A percentile compares a stretch with the other conserved stretches of the same genome.
Conservation (phyloP, 2,329 filamentous ascomycete genomes). For the Penicillium sp. region DNA sequence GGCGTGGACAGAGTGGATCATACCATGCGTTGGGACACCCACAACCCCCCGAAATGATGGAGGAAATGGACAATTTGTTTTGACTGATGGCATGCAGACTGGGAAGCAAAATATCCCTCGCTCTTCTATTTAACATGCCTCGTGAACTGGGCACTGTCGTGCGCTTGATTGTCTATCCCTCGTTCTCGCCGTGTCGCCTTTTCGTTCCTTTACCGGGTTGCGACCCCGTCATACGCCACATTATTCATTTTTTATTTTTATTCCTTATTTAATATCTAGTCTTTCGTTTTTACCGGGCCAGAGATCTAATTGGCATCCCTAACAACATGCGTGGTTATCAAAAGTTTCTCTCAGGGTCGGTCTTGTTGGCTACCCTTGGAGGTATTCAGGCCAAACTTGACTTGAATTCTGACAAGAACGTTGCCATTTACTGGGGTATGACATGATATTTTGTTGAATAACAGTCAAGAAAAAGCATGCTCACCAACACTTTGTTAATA, state of each 20-base stretch:
- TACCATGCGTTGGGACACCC: constrained; percentile 25
- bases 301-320: neutral
- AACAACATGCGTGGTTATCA: constrained; percentile 37
- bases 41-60: constrained; percentile 17
- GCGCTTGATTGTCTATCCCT: neutral
- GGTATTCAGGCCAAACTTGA: constrained; percentile 51
- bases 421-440: constrained; percentile 70
- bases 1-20: constrained; percentile 28
- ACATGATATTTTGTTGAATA: neutral
- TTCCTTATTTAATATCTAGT: constrained; percentile 25
- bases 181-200: constrained; percentile 6
- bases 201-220: constrained; percentile 22
- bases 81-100: constrained; percentile 22
- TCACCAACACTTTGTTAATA: constrained; percentile 13
- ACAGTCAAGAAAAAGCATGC: neutral
- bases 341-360: constrained; percentile 34
- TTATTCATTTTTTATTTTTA: constrained; percentile 18
- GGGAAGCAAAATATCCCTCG: constrained; percentile 18
- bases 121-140: constrained; percentile 27
- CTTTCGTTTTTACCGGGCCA: neutral
- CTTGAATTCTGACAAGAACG: constrained; percentile 56
- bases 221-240: constrained; percentile 16
- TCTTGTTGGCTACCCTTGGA: constrained; percentile 40
- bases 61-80: constrained; percentile 25
- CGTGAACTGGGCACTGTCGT: neutral